phyloP scores from a whole-genome alignment of 768 basidiomycete species.

The Cubamyces sp. region DNA sequence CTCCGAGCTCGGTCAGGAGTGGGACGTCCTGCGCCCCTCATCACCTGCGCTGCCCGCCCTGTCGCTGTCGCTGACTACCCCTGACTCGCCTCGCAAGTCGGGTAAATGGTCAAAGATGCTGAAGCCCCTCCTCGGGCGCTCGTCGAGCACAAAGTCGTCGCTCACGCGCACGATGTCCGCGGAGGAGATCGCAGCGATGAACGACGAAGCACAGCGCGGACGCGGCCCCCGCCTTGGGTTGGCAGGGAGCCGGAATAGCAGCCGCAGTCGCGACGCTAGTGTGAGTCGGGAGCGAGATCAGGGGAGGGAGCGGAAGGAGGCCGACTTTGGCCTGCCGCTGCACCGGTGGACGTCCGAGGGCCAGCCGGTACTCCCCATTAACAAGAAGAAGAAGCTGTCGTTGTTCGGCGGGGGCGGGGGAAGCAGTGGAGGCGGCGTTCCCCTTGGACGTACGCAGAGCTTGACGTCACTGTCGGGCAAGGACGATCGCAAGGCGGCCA shows the following conservation, averaged over 20 bases:
- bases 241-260: constrained; percentile 24
- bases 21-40: constrained; percentile 24
- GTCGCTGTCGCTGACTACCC: constrained; percentile 15
- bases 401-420: constrained; percentile 8
- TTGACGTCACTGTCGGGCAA: constrained; percentile 24
- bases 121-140: constrained; percentile 35
- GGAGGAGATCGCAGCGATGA: constrained; percentile 14
- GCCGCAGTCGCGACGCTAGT: constrained; percentile 22
- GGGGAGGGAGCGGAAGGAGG: constrained; percentile 14
- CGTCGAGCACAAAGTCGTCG: constrained; percentile 19
- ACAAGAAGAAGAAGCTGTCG: constrained; percentile 26
- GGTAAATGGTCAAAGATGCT: constrained; percentile 38
- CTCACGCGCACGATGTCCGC: constrained; percentile 18
- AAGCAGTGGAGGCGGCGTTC: constrained; percentile 19
- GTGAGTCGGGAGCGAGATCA: constrained; percentile 17
- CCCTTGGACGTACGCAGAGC: constrained; percentile 29
- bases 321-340: constrained; percentile 30
- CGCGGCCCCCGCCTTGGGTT: constrained; percentile 25
- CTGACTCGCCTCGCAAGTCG: constrained; percentile 23
- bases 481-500: constrained; percentile 15
- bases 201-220: constrained; percentile 26
- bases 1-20: constrained; percentile 25
- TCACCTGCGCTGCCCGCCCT: constrained; percentile 22
- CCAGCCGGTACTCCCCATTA: constrained; percentile 16
- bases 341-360: constrained; percentile 29